Base-by-base conservation (phyloP, 306 rosid genomes). In the Canavalia gladiata region DNA sequence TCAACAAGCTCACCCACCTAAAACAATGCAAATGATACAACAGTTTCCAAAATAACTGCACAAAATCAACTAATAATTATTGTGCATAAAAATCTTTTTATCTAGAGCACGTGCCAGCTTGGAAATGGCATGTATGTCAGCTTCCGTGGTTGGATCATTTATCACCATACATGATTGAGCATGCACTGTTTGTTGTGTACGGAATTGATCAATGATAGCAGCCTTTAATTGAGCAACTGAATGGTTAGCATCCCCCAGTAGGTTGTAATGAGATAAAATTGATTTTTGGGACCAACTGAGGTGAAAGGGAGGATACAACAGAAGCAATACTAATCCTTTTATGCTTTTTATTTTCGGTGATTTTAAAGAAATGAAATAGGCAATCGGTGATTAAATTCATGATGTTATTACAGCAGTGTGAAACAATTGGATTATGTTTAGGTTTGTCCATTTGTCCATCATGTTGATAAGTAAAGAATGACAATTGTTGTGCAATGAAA, bases 71-170 rank as follows among this genome's bases (percentile, higher is more conserved):
- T 8, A 33, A 10, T 46, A 8, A 12, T 64, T 63, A 52, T 31
- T 65, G 58, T 10, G 30, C 60, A 64, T 55, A 58, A n/a, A 68
- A 54, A 88, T 92, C 92, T 90, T 90, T 82, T 85, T 87, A 83
- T 88, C 92, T 50, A 88, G 87, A 62, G 88, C 87, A 62, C 76
- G 68, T 8, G 81, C 83, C 76, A 90, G 76, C 74, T 84, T 90
- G 71, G 87, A 77, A 65, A 88, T 85, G 74, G 89, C 89, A 63
- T 39, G 85, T 55, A 88, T 76, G 73, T 87, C 89, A 81, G 90
- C 89, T 83, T 87, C 94, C 87, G 77, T 87, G 43, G 83, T 85
- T 81, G 83, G 92, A 82, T 81, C 83, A 52, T 87, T 82, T 73
- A 66, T 67, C 82, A 67, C 45, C 5, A 41, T 41, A 64, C 72